Percentiles rank a stretch among this genome's conserved stretches.
These are phyloP conservation scores for Loxodes magnus DNA, from an alignment of 73 alveolate species.

Conservation along the genomic window DNA sequence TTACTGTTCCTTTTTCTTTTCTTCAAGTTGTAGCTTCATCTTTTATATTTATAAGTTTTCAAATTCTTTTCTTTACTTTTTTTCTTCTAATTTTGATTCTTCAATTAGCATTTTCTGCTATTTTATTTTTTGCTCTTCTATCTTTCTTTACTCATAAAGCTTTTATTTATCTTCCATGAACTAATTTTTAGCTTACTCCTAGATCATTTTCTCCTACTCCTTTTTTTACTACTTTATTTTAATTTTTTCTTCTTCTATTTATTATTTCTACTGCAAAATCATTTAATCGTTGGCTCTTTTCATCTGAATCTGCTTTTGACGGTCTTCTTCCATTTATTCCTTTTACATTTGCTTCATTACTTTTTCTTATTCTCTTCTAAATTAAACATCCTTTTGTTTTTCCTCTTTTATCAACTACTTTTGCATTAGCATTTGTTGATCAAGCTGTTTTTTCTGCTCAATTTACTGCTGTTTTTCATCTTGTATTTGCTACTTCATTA, in stretches of 20 bases:
- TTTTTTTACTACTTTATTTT: background rate
- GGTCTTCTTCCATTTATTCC: too few relatives aligned
- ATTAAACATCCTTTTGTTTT: too few relatives aligned
- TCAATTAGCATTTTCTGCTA: background rate
- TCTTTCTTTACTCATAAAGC: background rate
- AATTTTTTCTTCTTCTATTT: background rate
- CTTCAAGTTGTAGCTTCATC: background rate
- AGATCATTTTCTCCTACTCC: background rate
- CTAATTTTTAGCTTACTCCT: background rate
- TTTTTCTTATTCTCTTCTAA: too few relatives aligned
- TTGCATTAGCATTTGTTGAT: too few relatives aligned
- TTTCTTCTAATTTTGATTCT: background rate
- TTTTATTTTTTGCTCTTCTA: background rate
- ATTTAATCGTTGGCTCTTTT: too few relatives aligned
- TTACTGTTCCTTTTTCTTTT: background rate
- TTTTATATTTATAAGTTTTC: background rate
- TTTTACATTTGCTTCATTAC: too few relatives aligned
- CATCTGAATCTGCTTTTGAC: too few relatives aligned
- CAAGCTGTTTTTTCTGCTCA: too few relatives aligned
- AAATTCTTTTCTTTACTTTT: background rate
- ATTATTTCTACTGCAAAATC: background rate
- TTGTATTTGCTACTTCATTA: too few relatives aligned
- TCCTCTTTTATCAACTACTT: too few relatives aligned
- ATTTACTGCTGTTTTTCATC: too few relatives aligned
- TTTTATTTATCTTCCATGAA: background rate